Percentiles rank a stretch among this genome's conserved stretches.
These are phyloP conservation scores for Gynostemma pentaphyllum DNA, from an alignment of 306 rosid species.

Conservation along the genomic window DNA sequence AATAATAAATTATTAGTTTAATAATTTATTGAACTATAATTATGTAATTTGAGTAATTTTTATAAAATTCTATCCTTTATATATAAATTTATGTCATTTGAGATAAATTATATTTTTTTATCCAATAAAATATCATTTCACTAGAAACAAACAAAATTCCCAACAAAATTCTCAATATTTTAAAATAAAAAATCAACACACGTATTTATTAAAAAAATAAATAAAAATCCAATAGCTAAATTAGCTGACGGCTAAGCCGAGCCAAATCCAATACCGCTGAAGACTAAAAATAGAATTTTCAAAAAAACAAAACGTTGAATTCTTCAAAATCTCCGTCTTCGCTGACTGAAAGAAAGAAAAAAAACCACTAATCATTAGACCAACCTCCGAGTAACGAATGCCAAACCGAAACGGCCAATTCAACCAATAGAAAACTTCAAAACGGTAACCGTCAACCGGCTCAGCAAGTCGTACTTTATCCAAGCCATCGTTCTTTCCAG, in stretches of 20 bases:
- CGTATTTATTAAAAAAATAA: not conserved
- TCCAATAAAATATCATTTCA: too few species aligned
- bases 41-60: too few species aligned
- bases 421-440: constrained; percentile 23
- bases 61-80: too few species aligned
- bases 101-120: too few species aligned
- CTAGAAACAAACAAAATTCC: too few species aligned
- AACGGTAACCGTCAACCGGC: constrained; percentile 6
- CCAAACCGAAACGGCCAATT: constrained; percentile 22
- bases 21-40: too few species aligned
- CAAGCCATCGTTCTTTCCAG: not conserved
- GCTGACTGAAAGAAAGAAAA: constrained; percentile 21
- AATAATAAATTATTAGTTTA: too few species aligned
- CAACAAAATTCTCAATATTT: too few species aligned
- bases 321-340: constrained; percentile 23
- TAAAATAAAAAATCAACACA: not conserved
- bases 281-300: not conserved
- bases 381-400: constrained; percentile 58
- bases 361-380: constrained; percentile 41
- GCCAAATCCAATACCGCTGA: not conserved
- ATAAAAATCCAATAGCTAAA: not conserved
- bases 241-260: not conserved
- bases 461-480: not conserved
- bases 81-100: too few species aligned
- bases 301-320: not conserved